Evolutionary conservation across 192 early-diverging fungal genomes (phyloP).

Genomic region (Rhizoclosmatium globosum): DNA sequence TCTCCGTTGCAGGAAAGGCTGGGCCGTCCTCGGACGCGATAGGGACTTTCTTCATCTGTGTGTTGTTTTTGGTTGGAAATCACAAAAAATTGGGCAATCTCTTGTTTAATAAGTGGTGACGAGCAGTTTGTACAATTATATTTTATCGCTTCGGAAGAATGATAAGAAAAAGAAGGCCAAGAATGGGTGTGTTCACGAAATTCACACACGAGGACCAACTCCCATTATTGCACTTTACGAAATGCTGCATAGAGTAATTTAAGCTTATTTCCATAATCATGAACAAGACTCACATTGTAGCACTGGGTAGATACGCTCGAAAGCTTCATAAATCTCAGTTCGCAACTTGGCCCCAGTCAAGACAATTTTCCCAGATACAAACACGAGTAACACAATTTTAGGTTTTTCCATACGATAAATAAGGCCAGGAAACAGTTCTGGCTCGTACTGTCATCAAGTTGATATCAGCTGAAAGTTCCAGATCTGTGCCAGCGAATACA

Average conservation of each 20-base stretch:
- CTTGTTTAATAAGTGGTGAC: no score
- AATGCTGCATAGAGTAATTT: conserved; percentile 1
- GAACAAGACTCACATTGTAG: conserved; percentile 55
- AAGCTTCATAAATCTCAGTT: conserved; percentile 95
- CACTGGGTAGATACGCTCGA: conserved; percentile 98
- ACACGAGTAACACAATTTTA: conserved; percentile 98
- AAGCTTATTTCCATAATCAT: not conserved
- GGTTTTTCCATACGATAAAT: conserved; percentile 99
- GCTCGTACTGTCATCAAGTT: conserved; percentile 80
- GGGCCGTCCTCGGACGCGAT: not conserved
- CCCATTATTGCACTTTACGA: conserved; percentile 7
- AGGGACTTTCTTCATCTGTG: not conserved
- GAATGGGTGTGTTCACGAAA: no score
- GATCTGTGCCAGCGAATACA: not conserved
- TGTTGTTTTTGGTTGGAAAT: no score
- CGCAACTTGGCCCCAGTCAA: conserved; percentile 95
- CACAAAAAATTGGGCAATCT: no score
- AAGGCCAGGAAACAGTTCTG: conserved; percentile 98
- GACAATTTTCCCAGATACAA: conserved; percentile 99
- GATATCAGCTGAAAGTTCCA: not conserved
- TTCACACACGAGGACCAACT: no score
- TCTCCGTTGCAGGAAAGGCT: not conserved
- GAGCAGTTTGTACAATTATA: no score
- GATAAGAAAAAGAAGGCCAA: no score
- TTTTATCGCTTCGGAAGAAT: no score